Conservation (phyloP, 139 green algal species). For the Micractinium conductrix region DNA sequence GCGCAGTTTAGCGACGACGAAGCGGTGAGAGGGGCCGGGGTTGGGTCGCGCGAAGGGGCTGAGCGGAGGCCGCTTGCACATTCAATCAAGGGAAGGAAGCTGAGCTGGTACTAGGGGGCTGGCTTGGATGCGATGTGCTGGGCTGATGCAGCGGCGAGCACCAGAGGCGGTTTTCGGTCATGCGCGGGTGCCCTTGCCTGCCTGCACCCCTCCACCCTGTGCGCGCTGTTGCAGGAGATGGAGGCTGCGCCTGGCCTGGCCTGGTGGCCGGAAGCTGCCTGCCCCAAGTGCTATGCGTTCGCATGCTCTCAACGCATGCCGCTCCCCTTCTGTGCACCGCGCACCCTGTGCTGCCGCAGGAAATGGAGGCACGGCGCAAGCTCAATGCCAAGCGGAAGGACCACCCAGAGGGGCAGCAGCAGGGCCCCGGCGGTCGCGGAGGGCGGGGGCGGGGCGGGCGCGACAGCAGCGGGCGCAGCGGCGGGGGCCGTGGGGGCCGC, state of each 20-base stretch:
- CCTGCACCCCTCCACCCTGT: background rate
- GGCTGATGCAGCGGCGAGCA: background rate
- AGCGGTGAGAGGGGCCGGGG: too few relatives aligned
- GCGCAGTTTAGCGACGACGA: conserved; percentile 51
- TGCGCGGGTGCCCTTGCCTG: background rate
- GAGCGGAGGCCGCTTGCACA: background rate
- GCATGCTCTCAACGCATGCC: too few relatives aligned
- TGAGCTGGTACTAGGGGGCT: background rate
- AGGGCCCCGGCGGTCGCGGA: background rate
- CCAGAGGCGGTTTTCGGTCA: too few relatives aligned
- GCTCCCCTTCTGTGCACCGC: too few relatives aligned
- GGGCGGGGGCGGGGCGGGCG: background rate
- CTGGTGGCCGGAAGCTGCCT: background rate
- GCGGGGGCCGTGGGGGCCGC: background rate
- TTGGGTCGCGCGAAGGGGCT: too few relatives aligned
- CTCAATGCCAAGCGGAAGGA: conserved; percentile 44
- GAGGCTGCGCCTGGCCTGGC: background rate
- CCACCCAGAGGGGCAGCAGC: background rate
- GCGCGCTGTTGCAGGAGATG: background rate
- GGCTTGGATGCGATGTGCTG: background rate
- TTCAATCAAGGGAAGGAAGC: too few relatives aligned
- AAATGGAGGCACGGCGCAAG: conserved; percentile 37
- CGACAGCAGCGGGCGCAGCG: background rate
- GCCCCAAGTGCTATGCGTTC: background rate
- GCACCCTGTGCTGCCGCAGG: conserved; percentile 17